Conservation (phyloP, 164 flowering plant species). For the Dillenia suffruticosa region DNA sequence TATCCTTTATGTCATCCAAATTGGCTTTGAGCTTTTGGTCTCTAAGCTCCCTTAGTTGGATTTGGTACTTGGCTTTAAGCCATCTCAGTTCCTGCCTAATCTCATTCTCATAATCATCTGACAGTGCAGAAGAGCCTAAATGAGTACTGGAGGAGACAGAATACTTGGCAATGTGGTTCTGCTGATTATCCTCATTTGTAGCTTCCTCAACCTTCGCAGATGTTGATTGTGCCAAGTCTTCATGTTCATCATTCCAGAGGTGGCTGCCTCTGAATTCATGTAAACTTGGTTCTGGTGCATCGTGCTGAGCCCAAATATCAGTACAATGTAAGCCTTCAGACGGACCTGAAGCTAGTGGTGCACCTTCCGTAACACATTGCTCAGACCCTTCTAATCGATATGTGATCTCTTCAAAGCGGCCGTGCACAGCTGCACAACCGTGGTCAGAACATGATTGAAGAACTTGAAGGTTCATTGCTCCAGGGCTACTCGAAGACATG, state of each 20-base stretch:
- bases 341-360: conserved; percentile 22
- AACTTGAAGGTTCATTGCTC: conserved; percentile 33
- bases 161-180: conserved; percentile 16
- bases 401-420: conserved; percentile 70
- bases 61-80: conserved; percentile 78
- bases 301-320: conserved; percentile 41
- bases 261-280: conserved; percentile 4
- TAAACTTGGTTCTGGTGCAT: conserved; percentile 24
- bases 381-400: conserved; percentile 44
- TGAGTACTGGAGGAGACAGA: conserved; percentile 13
- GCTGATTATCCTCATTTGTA: conserved; percentile 15
- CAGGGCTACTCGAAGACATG: conserved; percentile 26
- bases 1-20: conserved; percentile 16
- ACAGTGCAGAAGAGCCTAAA: conserved; percentile 13
- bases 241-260: conserved; percentile 17
- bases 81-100: conserved; percentile 71
- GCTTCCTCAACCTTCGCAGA: conserved; percentile 20
- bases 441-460: conserved; percentile 29
- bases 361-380: conserved; percentile 23
- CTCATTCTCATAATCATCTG: conserved; percentile 53
- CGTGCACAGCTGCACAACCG: conserved; percentile 42
- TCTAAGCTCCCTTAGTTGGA: conserved; percentile 54
- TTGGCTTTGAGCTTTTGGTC: conserved; percentile 38
- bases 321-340: conserved; percentile 24
- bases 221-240: conserved; percentile 8